These are phyloP conservation scores for Saccharomycopsis babjevae DNA, from an alignment of 805 yeast genomes.

Conservation along the genomic window DNA sequence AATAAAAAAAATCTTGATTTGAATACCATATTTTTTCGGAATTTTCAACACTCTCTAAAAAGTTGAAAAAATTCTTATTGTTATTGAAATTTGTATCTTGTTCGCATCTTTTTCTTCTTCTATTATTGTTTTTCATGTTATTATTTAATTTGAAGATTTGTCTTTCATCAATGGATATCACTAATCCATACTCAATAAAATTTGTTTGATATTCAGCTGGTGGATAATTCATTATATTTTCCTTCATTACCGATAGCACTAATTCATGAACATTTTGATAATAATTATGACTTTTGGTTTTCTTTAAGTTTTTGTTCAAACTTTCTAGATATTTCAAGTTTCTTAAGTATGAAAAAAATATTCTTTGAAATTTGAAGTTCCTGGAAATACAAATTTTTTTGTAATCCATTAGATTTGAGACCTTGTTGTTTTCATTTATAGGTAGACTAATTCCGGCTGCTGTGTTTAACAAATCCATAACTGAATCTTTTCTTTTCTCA, in stretches of 20 bases:
- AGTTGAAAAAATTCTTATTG: constrained; percentile 25
- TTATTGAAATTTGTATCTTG: neutral
- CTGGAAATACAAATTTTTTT: constrained; percentile 26
- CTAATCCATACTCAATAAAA: constrained; percentile 27
- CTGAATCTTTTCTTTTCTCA: neutral
- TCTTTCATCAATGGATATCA: constrained; percentile 25
- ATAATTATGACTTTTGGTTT: neutral
- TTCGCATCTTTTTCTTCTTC: neutral
- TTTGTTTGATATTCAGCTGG: constrained; percentile 26
- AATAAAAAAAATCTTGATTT: constrained; percentile 28
- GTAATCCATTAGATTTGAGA: constrained; percentile 22
- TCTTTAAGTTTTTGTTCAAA: neutral
- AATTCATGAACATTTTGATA: neutral
- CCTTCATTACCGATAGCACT: neutral
- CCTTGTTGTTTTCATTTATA: constrained; percentile 7
- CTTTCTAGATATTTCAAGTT: neutral
- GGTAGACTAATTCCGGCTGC: constrained; percentile 30
- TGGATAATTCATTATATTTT: constrained; percentile 24
- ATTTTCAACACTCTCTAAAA: constrained; percentile 28
- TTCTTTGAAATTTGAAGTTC: constrained; percentile 27
- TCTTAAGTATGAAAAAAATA: constrained; percentile 28
- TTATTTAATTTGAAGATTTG: neutral
- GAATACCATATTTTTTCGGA: constrained; percentile 27
- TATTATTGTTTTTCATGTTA: neutral
- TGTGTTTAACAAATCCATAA: constrained; percentile 26